Conservation (phyloP, 257 asterid genomes). For the Solanum tarijense region DNA sequence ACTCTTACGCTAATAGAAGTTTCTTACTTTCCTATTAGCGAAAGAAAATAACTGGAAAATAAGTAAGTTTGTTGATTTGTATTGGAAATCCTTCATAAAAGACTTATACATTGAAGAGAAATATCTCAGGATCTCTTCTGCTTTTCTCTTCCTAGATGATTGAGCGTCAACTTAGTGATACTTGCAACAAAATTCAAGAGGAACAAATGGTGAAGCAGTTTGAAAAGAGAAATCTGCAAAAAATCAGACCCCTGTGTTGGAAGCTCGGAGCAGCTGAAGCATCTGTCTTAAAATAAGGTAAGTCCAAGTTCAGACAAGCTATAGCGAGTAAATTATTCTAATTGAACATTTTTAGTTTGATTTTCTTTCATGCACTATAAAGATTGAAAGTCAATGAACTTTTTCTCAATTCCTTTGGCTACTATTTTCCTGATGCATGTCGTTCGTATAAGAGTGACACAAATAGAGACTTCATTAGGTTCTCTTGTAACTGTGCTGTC, state of each 20-base stretch:
- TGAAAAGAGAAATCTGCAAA: background rate
- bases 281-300: background rate
- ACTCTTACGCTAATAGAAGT: constrained; percentile 5
- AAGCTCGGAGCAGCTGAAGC: background rate
- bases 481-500: background rate
- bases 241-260: background rate
- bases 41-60: background rate
- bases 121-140: background rate
- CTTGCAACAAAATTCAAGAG: background rate
- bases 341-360: background rate
- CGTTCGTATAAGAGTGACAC: background rate
- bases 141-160: background rate
- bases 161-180: background rate
- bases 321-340: background rate
- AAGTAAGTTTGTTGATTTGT: background rate
- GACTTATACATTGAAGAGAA: background rate
- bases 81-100: background rate
- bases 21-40: constrained; percentile 12
- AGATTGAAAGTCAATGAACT: background rate
- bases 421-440: background rate
- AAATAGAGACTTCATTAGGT: background rate
- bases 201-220: background rate
- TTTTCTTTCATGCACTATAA: background rate
- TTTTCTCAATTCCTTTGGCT: background rate
- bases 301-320: background rate